Conservation (phyloP, 148 eudicot genomes). For the Agrostemma githago region DNA sequence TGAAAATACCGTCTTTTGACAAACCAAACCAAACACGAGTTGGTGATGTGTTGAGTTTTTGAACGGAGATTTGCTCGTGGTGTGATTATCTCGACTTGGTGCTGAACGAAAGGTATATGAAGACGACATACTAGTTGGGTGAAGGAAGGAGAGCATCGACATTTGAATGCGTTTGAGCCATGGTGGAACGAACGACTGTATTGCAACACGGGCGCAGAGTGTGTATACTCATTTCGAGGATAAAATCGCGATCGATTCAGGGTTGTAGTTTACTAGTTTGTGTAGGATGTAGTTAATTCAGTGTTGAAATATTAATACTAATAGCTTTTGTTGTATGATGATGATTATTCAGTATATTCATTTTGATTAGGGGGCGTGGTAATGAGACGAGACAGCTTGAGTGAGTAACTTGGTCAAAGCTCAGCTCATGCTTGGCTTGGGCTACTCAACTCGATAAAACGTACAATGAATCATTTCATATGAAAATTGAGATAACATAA, state of each 20-base stretch:
- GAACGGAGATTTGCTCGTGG: too few species aligned
- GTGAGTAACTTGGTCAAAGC: too few species aligned
- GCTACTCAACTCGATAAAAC: too few species aligned
- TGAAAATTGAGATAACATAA: too few species aligned
- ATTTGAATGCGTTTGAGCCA: slow-evolving; percentile 4
- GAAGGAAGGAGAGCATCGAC: neutral
- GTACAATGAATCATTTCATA: too few species aligned
- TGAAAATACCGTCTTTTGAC: too few species aligned
- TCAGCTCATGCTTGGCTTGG: too few species aligned
- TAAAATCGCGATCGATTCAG: slow-evolving; percentile 9
- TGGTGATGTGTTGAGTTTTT: neutral
- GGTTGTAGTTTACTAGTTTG: slow-evolving; percentile 18
- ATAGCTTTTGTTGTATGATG: slow-evolving; percentile 20
- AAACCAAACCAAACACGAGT: neutral
- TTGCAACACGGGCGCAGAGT: neutral
- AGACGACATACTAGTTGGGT: slow-evolving; percentile 4
- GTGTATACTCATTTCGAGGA: slow-evolving; percentile 4
- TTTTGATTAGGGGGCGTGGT: too few species aligned
- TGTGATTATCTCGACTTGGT: neutral
- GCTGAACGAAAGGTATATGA: neutral
- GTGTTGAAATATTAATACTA: too few species aligned
- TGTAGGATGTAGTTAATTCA: slow-evolving; percentile 30
- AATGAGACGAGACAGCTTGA: too few species aligned
- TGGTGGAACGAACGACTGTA: neutral
- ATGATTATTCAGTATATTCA: slow-evolving; percentile 12